A percentile compares a stretch with the other conserved stretches of the same genome.
Conservation (phyloP, 306 rosid species). For the Rosa rugosa region DNA sequence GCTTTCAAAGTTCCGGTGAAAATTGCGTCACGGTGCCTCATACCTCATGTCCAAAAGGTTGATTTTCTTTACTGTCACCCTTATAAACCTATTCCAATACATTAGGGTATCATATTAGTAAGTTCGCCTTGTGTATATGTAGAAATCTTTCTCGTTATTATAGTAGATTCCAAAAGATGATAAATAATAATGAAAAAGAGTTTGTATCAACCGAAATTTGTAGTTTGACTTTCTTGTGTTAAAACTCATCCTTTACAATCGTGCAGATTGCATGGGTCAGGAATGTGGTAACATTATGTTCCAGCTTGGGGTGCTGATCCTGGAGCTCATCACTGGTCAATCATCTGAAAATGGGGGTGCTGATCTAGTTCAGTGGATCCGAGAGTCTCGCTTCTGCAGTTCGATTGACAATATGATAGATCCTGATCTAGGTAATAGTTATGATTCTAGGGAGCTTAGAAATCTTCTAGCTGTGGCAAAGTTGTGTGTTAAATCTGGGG, state of each 20-base stretch:
- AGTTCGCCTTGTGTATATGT: background rate
- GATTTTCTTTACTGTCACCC: conserved; percentile 14
- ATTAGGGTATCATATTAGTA: background rate
- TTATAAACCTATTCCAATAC: background rate
- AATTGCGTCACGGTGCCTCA: conserved; percentile 31
- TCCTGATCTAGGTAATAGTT: conserved; percentile 80
- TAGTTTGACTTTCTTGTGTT: background rate
- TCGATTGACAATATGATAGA: conserved; percentile 88
- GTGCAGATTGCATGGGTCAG: conserved; percentile 58
- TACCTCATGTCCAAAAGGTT: conserved; percentile 58
- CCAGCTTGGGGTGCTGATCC: conserved; percentile 83
- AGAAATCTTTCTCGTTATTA: background rate
- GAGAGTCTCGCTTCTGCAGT: conserved; percentile 58
- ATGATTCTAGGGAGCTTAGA: conserved; percentile 63
- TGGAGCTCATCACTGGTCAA: conserved; percentile 86
- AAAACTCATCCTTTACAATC: conserved; percentile 12
- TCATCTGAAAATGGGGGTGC: conserved; percentile 70
- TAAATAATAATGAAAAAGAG: background rate
- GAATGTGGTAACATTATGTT: conserved; percentile 56
- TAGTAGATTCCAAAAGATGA: background rate
- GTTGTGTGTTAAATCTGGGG: conserved; percentile 69
- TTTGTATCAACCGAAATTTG: background rate
- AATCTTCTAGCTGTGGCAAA: conserved; percentile 82
- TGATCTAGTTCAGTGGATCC: conserved; percentile 79
- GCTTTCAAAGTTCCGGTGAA: conserved; percentile 48